phyloP scores from a whole-genome alignment of 257 asterid species.

The Forsythia viridissima region DNA sequence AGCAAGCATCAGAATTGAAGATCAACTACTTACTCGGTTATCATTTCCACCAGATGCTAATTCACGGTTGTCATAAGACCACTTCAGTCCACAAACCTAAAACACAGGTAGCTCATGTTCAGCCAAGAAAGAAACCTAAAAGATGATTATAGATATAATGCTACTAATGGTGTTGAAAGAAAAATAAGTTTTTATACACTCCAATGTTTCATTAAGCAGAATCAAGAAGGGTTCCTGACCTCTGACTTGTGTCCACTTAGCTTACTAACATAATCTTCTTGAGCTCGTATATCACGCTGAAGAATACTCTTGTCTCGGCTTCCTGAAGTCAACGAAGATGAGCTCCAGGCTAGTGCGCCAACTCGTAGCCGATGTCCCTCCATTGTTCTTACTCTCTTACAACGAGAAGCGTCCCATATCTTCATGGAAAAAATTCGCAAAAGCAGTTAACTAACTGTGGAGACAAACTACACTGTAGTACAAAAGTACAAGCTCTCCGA shows the following conservation, averaged over 20 bases:
- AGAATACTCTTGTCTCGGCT: conserved; percentile 94
- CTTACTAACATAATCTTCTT: conserved; percentile 74
- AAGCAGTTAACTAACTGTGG: not conserved
- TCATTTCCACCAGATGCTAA: conserved; percentile 99
- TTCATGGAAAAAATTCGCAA: conserved; percentile 28
- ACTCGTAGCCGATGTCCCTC: conserved; percentile 89
- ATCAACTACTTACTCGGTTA: conserved; percentile 61
- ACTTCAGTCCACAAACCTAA: conserved; percentile 97
- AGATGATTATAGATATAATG: not conserved
- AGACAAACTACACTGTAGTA: conserved; percentile 3
- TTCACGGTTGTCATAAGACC: conserved; percentile 94
- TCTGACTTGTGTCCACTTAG: conserved; percentile 93
- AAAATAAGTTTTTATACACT: not conserved
- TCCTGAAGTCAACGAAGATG: conserved; percentile 78
- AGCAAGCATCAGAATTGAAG: not conserved
- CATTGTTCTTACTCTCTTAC: conserved; percentile 91
- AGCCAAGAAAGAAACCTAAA: not conserved
- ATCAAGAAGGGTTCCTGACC: conserved; percentile 44
- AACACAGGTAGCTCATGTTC: conserved; percentile 10
- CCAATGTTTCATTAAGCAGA: conserved; percentile 4
- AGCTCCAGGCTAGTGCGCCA: conserved; percentile 97
- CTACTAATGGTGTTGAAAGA: not conserved
- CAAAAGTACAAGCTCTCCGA: not conserved
- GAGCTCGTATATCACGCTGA: conserved; percentile 84
- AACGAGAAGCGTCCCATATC: conserved; percentile 95